phyloP scores from a whole-genome alignment of 495 filamentous ascomycete genomes.

The Neurospora sp. region DNA sequence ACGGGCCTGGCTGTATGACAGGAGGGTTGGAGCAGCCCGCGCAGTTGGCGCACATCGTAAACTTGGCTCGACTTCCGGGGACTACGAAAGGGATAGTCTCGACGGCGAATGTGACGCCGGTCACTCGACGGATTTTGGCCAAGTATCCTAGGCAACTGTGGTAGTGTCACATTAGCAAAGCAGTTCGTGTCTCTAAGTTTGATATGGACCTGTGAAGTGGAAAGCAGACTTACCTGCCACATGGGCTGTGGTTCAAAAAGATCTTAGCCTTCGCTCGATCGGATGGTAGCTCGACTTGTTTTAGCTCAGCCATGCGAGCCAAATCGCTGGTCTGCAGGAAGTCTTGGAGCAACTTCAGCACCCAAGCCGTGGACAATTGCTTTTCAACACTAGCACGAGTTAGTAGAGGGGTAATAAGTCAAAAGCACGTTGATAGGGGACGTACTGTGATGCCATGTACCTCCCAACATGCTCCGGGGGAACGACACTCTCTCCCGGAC shows the following conservation, averaged over 20 bases:
- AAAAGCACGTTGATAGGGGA: too few relatives aligned
- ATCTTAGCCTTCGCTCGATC: background rate
- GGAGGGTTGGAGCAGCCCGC: background rate
- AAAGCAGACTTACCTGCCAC: background rate
- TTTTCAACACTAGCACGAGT: too few relatives aligned
- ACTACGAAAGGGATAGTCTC: background rate
- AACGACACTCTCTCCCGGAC: background rate
- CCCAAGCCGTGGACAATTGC: background rate
- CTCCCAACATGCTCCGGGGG: background rate
- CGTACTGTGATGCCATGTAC: background rate
- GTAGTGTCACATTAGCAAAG: background rate
- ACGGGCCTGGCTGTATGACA: background rate
- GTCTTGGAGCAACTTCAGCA: background rate
- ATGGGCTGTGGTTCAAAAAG: background rate
- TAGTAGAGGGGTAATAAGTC: too few relatives aligned
- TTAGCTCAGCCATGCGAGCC: background rate
- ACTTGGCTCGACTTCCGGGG: background rate
- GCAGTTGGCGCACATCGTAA: background rate
- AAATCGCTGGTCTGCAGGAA: background rate
- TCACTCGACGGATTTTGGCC: background rate
- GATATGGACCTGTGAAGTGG: background rate
- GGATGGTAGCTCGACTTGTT: background rate
- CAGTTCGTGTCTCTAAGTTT: background rate
- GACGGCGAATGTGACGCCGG: background rate
- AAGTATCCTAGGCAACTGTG: background rate